Percentiles rank a stretch among this genome's conserved stretches.
These are phyloP conservation scores for Mortierella sp. DNA, from an alignment of 371 early-diverging fungal species.

Conservation along the genomic window DNA sequence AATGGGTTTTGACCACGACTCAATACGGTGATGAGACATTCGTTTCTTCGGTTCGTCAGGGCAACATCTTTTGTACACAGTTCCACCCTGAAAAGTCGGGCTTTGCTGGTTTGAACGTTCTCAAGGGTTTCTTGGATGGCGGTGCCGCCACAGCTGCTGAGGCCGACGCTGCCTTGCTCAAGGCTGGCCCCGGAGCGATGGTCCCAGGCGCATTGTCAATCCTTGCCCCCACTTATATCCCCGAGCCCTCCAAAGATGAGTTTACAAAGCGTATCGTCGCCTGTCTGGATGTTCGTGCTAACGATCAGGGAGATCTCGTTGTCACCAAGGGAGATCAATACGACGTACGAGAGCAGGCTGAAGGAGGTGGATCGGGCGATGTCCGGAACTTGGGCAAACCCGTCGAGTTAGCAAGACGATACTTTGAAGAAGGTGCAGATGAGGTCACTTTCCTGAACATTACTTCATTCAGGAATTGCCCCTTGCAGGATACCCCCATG, in stretches of 20 bases:
- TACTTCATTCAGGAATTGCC: conserved; percentile 94
- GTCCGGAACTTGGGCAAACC: conserved; percentile 98
- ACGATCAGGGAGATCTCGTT: conserved; percentile 95
- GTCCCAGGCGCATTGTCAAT: conserved; percentile 27
- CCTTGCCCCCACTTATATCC: conserved; percentile 23
- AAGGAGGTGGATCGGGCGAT: conserved; percentile 62
- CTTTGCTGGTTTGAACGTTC: conserved; percentile 82
- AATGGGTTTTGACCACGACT: conserved; percentile 82
- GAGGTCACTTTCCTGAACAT: conserved; percentile 98
- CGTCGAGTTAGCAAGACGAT: conserved; percentile 90
- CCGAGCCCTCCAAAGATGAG: conserved; percentile 57
- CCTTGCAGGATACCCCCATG: conserved; percentile 94
- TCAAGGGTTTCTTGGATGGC: conserved; percentile 83
- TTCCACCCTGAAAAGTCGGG: conserved; percentile 99
- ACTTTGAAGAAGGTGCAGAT: conserved; percentile 97
- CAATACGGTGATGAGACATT: conserved; percentile 90
- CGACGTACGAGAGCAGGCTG: conserved; percentile 89
- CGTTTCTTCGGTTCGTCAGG: conserved; percentile 83
- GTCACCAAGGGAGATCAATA: conserved; percentile 99
- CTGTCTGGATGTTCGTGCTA: conserved; percentile 96
- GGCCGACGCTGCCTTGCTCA: conserved; percentile 21
- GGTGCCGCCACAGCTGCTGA: conserved; percentile 14
- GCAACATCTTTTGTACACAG: conserved; percentile 94
- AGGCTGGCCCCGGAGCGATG: conserved; percentile 9
- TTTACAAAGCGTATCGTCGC: conserved; percentile 94